A percentile compares a stretch with the other conserved stretches of the same genome.
These are phyloP conservation scores for Mortierella sp. DNA, from an alignment of 371 early-diverging fungal genomes.

Conservation along the genomic window DNA sequence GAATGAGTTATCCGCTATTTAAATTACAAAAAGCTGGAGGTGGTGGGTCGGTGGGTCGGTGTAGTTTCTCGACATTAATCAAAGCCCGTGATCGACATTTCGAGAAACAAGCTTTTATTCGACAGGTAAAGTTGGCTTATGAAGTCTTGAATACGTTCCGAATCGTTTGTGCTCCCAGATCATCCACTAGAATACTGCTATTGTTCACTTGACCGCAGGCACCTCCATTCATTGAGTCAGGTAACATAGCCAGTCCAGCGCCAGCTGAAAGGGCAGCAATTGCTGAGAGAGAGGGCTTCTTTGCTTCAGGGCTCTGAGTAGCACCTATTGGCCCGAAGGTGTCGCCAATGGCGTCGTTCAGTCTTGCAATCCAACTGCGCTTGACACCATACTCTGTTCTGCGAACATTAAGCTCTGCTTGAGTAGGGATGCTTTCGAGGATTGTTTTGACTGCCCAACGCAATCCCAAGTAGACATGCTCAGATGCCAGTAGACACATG, in stretches of 20 bases:
- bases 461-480: conserved; percentile 33
- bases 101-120: no score
- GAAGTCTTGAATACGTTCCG: conserved; percentile 22
- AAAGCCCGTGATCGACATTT: no score
- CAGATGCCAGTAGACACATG: conserved; percentile 35
- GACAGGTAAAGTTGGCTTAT: background rate
- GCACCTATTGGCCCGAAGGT: background rate
- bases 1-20: no score
- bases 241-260: no score
- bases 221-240: background rate
- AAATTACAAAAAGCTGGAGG: no score
- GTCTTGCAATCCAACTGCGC: conserved; percentile 27
- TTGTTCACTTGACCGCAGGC: no score
- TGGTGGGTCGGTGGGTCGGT: no score
- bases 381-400: conserved; percentile 41
- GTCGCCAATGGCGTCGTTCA: conserved; percentile 24
- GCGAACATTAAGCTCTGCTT: conserved; percentile 24
- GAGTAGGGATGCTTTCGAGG: conserved; percentile 34
- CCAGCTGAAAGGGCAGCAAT: no score
- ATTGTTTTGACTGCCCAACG: conserved; percentile 18
- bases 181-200: background rate
- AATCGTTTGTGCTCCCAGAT: conserved; percentile 35
- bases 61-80: no score
- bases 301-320: background rate
- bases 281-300: background rate